Conservation (phyloP, 352 stramenopile species). For the Phytopythium boreale region DNA sequence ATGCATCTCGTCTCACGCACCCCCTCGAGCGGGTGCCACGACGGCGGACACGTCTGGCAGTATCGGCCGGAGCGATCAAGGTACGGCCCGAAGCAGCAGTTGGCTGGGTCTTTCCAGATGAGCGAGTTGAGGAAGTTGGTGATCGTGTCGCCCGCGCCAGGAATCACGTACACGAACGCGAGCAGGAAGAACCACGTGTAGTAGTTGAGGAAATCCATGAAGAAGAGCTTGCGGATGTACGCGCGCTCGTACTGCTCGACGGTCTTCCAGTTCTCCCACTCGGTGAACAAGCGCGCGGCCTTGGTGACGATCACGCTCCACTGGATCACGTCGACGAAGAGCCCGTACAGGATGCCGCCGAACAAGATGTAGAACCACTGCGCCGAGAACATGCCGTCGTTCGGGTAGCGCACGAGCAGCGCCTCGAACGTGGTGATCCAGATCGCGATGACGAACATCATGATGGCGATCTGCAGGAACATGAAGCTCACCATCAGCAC, state of each 20-base stretch:
- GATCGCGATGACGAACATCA: slow-evolving; percentile 82
- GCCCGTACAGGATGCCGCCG: slow-evolving; percentile 68
- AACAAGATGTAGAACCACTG: slow-evolving; percentile 83
- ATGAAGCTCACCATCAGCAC: slow-evolving; percentile 63
- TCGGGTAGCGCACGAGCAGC: slow-evolving; percentile 68
- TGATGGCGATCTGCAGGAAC: slow-evolving; percentile 79
- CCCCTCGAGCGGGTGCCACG: slow-evolving; percentile 43
- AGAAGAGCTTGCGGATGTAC: slow-evolving; percentile 75
- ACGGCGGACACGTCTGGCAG: slow-evolving; percentile 55
- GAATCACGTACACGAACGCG: slow-evolving; percentile 85
- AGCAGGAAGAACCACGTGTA: slow-evolving; percentile 88
- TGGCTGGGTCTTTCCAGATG: slow-evolving; percentile 71
- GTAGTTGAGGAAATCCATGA: slow-evolving; percentile 89
- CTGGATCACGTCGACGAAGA: slow-evolving; percentile 84
- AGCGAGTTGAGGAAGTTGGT: slow-evolving; percentile 77
- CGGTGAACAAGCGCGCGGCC: slow-evolving; percentile 62
- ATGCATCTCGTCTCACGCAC: slow-evolving; percentile 44
- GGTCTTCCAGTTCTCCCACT: slow-evolving; percentile 87
- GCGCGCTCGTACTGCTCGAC: slow-evolving; percentile 80
- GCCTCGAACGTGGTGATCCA: slow-evolving; percentile 84
- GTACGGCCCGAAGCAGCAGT: slow-evolving; percentile 84
- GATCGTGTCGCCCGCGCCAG: slow-evolving; percentile 73
- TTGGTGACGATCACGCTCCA: slow-evolving; percentile 79
- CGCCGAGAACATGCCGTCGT: slow-evolving; percentile 57
- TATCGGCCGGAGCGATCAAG: slow-evolving; percentile 40